A percentile compares a stretch with the other conserved stretches of the same genome.
phyloP scores from a whole-genome alignment of 2,329 filamentous ascomycete species.

The Zasmidium citrigriseum region DNA sequence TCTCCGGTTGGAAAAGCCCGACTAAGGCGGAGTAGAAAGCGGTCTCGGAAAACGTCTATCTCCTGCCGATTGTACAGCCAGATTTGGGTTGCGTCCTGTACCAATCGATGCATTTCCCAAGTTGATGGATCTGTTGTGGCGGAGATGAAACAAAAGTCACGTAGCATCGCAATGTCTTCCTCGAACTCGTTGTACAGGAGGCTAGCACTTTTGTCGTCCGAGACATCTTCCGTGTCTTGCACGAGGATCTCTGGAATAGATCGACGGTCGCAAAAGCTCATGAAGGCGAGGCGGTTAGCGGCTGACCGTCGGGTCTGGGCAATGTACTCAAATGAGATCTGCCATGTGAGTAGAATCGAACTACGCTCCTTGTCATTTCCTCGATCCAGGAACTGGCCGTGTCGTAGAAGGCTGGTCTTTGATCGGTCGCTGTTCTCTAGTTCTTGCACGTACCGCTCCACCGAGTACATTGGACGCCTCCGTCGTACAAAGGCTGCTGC shows the following conservation, averaged over 20 bases:
- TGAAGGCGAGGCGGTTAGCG: slow-evolving; percentile 46
- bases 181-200: slow-evolving; percentile 8
- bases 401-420: slow-evolving; percentile 20
- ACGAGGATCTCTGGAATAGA: slow-evolving; percentile 14
- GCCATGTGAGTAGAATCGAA: slow-evolving; percentile 26
- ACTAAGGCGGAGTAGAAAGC: neutral
- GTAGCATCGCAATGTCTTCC: slow-evolving; percentile 13
- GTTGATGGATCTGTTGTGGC: neutral
- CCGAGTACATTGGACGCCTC: slow-evolving; percentile 31
- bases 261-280: slow-evolving; percentile 48
- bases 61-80: slow-evolving; percentile 26
- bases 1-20: neutral
- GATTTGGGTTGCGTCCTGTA: slow-evolving; percentile 40
- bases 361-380: slow-evolving; percentile 18
- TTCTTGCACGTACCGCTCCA: slow-evolving; percentile 41
- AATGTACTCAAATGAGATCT: slow-evolving; percentile 29
- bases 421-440: slow-evolving; percentile 38
- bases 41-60: too few relatives aligned
- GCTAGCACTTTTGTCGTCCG: neutral
- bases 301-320: slow-evolving; percentile 28
- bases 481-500: slow-evolving; percentile 37
- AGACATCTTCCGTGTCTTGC: neutral
- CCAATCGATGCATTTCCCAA: slow-evolving; percentile 31
- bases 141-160: slow-evolving; percentile 13
- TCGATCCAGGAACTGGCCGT: neutral